Base-by-base conservation (phyloP, 2,329 filamentous ascomycete genomes). In the Aspergillus pseudoviridinutans region DNA sequence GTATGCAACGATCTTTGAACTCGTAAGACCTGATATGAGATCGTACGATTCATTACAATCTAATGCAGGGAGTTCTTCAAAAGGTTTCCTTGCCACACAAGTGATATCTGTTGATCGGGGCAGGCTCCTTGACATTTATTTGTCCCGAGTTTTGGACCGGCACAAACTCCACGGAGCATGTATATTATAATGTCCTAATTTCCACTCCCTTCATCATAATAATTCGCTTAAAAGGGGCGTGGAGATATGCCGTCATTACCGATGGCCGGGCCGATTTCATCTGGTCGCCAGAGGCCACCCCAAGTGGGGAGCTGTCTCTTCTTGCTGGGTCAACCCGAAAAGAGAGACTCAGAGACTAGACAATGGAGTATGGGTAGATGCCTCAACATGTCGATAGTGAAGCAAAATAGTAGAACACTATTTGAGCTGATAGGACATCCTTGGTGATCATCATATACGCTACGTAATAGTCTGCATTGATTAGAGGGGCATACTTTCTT, bases 191-290 rank as follows among this genome's bases (percentile, higher is more conserved):
- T 27, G 3, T 6, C 12, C 8, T 35, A 32, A 32, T 38, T 50
- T 27, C 54, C 44, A 54, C 53, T 8, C 14, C 12, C 12, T 20
- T 10, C 12, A 35, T 24, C 8, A 22, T 14, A 2, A 12, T 29
- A 42, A 5, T 9, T 17, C 1, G 7, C 6, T 1, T 4, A 3
- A 22, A 20, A 4, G 12, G 41, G 24, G 58, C 38, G 61, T 66
- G 61, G 61, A 42, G 59, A 55, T 59, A 60, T n/a, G 1, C 0
- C 9, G 10, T n/a, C 46, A 64, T 51, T 63, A 50, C 59, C 62
- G 62, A 66, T 25, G 14, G 14, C 51, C 62, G 61, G 58, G 55
- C 64, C 62, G 62, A 64, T 58, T 47, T 47, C 3, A 27, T 17
- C 44, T 27, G 22, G 3, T 27, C 9, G 8, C 44, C 44, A n/a